Percentiles rank a stretch among this genome's conserved stretches.
Conservation (phyloP, 805 yeast genomes). For the Barnettozyma siamensis region DNA sequence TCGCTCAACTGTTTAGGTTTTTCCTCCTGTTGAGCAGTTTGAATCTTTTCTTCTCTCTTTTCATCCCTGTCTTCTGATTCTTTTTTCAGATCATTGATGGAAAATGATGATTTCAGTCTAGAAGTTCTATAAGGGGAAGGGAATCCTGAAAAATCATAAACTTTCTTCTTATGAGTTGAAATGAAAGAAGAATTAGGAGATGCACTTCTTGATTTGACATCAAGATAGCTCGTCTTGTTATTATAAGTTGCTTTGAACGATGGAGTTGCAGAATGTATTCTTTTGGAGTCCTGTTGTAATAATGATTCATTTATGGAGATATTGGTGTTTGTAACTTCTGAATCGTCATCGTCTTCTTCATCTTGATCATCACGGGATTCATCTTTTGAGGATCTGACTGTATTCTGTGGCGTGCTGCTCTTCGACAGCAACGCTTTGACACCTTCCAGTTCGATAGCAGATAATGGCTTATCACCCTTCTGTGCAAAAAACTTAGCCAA, state of each 20-base stretch:
- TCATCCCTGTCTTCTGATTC: neutral
- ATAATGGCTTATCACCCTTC: slow-evolving; percentile 71
- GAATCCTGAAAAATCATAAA: slow-evolving; percentile 32
- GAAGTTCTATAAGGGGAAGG: slow-evolving; percentile 36
- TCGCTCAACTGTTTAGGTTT: slow-evolving; percentile 32
- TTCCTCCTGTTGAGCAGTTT: slow-evolving; percentile 4
- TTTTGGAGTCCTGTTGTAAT: slow-evolving; percentile 4
- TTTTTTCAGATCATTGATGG: slow-evolving; percentile 5
- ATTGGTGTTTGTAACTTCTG: slow-evolving; percentile 9
- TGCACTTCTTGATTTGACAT: slow-evolving; percentile 2
- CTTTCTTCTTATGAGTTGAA: slow-evolving; percentile 24
- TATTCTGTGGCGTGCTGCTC: neutral
- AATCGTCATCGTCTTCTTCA: slow-evolving; percentile 6
- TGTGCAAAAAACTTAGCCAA: slow-evolving; percentile 64
- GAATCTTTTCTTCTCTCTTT: neutral
- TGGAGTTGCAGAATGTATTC: slow-evolving; percentile 21
- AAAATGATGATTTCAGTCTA: slow-evolving; percentile 20
- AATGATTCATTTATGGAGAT: slow-evolving; percentile 7
- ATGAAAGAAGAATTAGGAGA: neutral
- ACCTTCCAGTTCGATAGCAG: slow-evolving; percentile 77
- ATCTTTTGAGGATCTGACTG: neutral
- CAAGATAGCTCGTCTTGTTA: slow-evolving; percentile 4
- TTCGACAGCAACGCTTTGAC: slow-evolving; percentile 51
- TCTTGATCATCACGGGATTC: neutral
- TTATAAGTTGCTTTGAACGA: slow-evolving; percentile 31